Conservation (phyloP, 768 basidiomycete genomes). For the Lentinula detonsa region DNA sequence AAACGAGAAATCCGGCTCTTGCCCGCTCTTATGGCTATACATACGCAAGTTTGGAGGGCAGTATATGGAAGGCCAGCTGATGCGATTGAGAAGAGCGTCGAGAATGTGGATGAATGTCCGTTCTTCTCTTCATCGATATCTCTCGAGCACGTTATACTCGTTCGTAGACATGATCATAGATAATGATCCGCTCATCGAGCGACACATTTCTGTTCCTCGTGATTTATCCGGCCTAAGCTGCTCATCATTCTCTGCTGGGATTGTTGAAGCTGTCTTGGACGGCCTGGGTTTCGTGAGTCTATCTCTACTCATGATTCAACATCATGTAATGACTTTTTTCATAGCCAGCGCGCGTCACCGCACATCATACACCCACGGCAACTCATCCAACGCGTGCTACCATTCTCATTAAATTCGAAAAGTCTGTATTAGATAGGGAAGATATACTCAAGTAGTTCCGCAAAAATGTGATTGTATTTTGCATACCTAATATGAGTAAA, state of each 20-base stretch:
- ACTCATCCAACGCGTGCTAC: conserved; percentile 82
- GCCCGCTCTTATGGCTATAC: conserved; percentile 88
- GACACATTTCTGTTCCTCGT: conserved; percentile 87
- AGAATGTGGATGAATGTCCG: conserved; percentile 93
- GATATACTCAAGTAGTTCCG: conserved; percentile 36
- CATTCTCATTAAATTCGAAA: conserved; percentile 96
- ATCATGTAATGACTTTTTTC: conserved; percentile 8
- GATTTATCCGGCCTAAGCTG: conserved; percentile 94
- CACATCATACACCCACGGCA: conserved; percentile 84
- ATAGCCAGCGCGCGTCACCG: conserved; percentile 94
- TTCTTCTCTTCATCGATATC: conserved; percentile 6
- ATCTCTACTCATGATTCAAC: neutral
- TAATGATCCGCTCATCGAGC: conserved; percentile 90
- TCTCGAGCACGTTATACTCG: conserved; percentile 7
- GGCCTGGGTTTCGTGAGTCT: conserved; percentile 85
- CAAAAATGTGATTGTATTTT: too few species aligned
- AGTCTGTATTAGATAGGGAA: conserved; percentile 89
- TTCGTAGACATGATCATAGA: conserved; percentile 91
- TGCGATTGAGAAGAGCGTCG: conserved; percentile 92
- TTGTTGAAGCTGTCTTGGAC: conserved; percentile 95
- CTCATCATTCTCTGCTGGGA: conserved; percentile 95
- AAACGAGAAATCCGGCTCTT: conserved; percentile 90
- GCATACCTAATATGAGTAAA: too few species aligned
- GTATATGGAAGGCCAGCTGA: conserved; percentile 93
- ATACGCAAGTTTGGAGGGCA: conserved; percentile 92